Evolutionary conservation across 495 filamentous ascomycete genomes (phyloP).

Genomic region (Immersiella caudata): DNA sequence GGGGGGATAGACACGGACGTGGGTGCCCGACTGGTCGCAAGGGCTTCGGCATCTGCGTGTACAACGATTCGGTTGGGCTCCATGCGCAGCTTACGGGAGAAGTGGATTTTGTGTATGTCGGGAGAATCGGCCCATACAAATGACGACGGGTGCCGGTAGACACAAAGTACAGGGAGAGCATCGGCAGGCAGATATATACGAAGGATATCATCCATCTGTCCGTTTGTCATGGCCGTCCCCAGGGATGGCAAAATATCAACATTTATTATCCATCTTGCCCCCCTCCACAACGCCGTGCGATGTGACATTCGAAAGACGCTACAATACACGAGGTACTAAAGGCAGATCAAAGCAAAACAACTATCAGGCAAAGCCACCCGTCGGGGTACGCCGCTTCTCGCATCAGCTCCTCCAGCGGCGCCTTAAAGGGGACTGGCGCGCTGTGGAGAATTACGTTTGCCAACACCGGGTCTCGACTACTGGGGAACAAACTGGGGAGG

Average conservation of each 20-base stretch:
- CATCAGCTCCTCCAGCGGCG: slow-evolving; percentile 84
- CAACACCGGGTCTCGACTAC: slow-evolving; percentile 79
- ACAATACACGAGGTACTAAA: neutral
- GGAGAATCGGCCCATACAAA: neutral
- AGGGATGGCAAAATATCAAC: neutral
- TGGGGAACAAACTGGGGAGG: slow-evolving; percentile 85
- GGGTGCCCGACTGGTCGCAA: neutral
- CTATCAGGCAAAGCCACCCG: slow-evolving; percentile 85
- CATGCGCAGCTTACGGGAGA: neutral
- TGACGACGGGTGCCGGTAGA: neutral
- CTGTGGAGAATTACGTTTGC: slow-evolving; percentile 93
- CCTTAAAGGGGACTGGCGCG: slow-evolving; percentile 76
- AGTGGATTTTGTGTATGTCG: neutral
- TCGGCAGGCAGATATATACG: neutral
- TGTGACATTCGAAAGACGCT: neutral
- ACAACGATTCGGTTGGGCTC: neutral
- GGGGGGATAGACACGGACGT: neutral
- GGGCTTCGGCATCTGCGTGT: neutral
- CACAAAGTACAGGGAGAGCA: neutral
- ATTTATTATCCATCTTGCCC: neutral
- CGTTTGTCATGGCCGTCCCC: too few species aligned
- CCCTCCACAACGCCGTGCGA: neutral
- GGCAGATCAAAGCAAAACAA: slow-evolving; percentile 70
- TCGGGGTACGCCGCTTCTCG: slow-evolving; percentile 82
- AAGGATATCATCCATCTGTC: neutral